Conservation (phyloP, 75 land plant species). For the Cunninghamia lanceolata region DNA sequence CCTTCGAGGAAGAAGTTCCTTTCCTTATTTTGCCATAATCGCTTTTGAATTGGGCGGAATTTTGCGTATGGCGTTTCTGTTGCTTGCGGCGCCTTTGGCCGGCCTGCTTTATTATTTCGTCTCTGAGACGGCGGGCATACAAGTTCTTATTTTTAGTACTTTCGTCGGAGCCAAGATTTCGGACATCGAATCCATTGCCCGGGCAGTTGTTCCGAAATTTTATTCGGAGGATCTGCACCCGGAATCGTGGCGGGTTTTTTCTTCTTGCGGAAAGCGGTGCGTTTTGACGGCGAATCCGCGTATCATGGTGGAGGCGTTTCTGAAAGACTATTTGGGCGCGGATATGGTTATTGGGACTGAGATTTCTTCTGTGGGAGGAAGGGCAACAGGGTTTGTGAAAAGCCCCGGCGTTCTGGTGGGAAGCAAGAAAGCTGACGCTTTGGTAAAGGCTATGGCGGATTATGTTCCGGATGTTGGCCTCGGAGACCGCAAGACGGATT, state of each 20-base stretch:
- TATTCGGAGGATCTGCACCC: slow-evolving; percentile 34
- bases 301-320: slow-evolving; percentile 43
- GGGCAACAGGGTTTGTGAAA: slow-evolving; percentile 34
- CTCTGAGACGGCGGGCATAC: slow-evolving; percentile 28
- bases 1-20: slow-evolving; percentile 28
- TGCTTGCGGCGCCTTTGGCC: slow-evolving; percentile 21
- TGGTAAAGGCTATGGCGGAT: slow-evolving; percentile 8
- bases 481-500: slow-evolving; percentile 29
- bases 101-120: slow-evolving; percentile 26
- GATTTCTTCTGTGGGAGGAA: slow-evolving; percentile 20
- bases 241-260: slow-evolving; percentile 35
- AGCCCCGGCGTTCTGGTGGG: slow-evolving; percentile 33
- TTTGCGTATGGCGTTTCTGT: slow-evolving; percentile 17
- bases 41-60: slow-evolving; percentile 34
- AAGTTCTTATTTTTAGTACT: slow-evolving; percentile 23
- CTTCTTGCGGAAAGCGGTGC: slow-evolving; percentile 28
- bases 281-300: slow-evolving; percentile 47
- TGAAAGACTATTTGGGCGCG: slow-evolving; percentile 30
- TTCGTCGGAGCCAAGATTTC: slow-evolving; percentile 21
- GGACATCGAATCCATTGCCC: slow-evolving; percentile 28
- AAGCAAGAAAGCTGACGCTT: slow-evolving; percentile 16
- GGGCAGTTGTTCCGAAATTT: slow-evolving; percentile 45
- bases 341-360: slow-evolving; percentile 44
- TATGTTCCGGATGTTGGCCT: slow-evolving; percentile 22
- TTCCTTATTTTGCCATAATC: slow-evolving; percentile 32